Percentiles rank a stretch among this genome's conserved stretches.
Evolutionary conservation across 257 asterid species (phyloP).

Genomic region (Leonotis leonurus): DNA sequence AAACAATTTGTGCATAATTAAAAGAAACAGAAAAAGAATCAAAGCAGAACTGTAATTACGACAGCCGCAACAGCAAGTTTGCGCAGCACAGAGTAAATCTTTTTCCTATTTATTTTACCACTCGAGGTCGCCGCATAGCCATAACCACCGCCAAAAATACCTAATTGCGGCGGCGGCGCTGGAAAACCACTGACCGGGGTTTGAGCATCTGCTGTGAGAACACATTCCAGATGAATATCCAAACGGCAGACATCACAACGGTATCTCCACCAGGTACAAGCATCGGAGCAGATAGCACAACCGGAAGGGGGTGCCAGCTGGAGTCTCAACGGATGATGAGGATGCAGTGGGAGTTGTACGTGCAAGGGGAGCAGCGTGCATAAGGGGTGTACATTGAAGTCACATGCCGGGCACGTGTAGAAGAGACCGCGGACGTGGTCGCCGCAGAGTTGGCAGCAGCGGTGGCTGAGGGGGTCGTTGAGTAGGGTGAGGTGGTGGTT

Average conservation of each 20-base stretch:
- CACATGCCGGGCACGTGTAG: slow-evolving; percentile 21
- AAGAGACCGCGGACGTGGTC: slow-evolving; percentile 20
- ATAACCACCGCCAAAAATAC: background rate
- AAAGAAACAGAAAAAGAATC: too few species aligned
- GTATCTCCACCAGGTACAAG: slow-evolving; percentile 24
- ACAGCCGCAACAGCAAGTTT: background rate
- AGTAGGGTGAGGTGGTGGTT: slow-evolving; percentile 4
- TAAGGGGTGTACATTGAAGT: slow-evolving; percentile 23
- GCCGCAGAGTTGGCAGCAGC: slow-evolving; percentile 16
- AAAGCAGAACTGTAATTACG: background rate
- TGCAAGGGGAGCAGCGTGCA: slow-evolving; percentile 15
- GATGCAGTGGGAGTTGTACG: slow-evolving; percentile 10
- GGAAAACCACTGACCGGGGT: background rate
- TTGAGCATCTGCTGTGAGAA: background rate
- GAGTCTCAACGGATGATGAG: background rate
- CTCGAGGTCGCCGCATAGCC: too few species aligned
- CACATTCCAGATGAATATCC: slow-evolving; percentile 24
- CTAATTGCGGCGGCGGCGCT: background rate
- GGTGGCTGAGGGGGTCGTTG: background rate
- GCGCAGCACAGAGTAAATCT: background rate
- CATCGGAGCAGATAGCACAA: slow-evolving; percentile 12
- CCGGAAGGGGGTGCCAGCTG: background rate
- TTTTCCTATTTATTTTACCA: background rate
- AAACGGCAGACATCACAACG: slow-evolving; percentile 11
- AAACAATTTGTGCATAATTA: too few species aligned